Conservation (phyloP, 2,329 filamentous ascomycete genomes). For the Fusarium sarcochroum region DNA sequence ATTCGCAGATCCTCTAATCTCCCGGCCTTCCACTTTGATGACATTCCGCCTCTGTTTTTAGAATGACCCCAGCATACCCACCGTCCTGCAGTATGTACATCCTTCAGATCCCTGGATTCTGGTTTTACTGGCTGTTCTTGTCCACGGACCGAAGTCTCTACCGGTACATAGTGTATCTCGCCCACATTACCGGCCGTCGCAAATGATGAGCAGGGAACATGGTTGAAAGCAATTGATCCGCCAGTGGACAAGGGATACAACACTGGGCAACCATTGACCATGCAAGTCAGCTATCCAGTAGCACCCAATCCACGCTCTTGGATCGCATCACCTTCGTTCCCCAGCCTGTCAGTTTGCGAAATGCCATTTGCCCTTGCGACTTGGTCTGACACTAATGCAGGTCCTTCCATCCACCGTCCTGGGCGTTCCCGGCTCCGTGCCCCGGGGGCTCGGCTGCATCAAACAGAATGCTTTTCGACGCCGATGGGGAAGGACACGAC, state of each 20-base stretch:
- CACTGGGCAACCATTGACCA: neutral
- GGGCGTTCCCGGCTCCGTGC: conserved; percentile 35
- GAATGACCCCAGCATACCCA: conserved; percentile 35
- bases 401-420: conserved; percentile 46
- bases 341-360: conserved; percentile 35
- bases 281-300: conserved; percentile 9
- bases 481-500: conserved; percentile 27
- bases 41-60: conserved; percentile 44
- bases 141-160: conserved; percentile 14
- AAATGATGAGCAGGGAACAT: conserved; percentile 15
- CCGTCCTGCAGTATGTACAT: conserved; percentile 18
- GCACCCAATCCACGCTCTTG: conserved; percentile 21
- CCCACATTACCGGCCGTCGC: neutral
- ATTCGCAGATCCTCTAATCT: conserved; percentile 47
- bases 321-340: conserved; percentile 24
- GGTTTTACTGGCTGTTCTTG: conserved; percentile 9
- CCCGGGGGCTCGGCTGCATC: conserved; percentile 39
- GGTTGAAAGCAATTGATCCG: conserved; percentile 19
- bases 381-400: conserved; percentile 48
- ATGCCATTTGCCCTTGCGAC: conserved; percentile 35
- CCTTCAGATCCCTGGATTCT: conserved; percentile 17
- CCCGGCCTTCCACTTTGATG: conserved; percentile 25
- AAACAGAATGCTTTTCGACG: conserved; percentile 39
- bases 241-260: neutral
- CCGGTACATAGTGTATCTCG: neutral